A percentile compares a stretch with the other conserved stretches of the same genome.
phyloP scores from a whole-genome alignment of 305 asterid genomes.

The Rubia peregrina region DNA sequence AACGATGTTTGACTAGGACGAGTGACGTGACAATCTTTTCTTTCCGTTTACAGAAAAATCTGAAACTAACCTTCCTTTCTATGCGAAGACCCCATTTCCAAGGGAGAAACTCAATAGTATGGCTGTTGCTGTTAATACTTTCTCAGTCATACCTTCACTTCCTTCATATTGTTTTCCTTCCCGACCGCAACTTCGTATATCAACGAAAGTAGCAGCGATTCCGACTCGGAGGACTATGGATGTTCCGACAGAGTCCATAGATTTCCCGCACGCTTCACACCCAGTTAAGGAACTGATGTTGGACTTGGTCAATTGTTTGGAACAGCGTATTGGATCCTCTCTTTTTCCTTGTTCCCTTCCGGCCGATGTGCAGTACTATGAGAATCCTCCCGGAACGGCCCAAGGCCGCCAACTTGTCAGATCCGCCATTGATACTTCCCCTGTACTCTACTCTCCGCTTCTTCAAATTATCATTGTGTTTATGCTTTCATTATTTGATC shows the following conservation, averaged over 20 bases:
- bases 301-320: constrained; percentile 57
- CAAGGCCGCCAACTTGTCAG: constrained; percentile 51
- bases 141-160: not conserved
- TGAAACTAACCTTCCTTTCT: too few species aligned
- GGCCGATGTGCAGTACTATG: constrained; percentile 45
- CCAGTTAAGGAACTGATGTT: constrained; percentile 58
- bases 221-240: constrained; percentile 26
- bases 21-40: too few species aligned
- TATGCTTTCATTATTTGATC: not conserved
- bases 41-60: too few species aligned
- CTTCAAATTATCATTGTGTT: not conserved
- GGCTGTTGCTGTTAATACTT: not conserved
- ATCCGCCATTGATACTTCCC: constrained; percentile 63
- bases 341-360: constrained; percentile 68
- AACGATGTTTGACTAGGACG: too few species aligned
- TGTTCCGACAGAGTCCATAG: constrained; percentile 46
- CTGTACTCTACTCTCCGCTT: constrained; percentile 29
- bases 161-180: not conserved
- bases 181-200: constrained; percentile 16
- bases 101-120: not conserved
- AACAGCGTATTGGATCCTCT: constrained; percentile 44
- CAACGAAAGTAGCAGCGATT: constrained; percentile 19
- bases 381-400: constrained; percentile 41
- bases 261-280: constrained; percentile 54
- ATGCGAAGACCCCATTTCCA: too few species aligned